Percentiles rank a stretch among this genome's conserved stretches.
These are phyloP conservation scores for Vickermania ingenoplastis DNA, from an alignment of 208 protist species.

Conservation along the genomic window DNA sequence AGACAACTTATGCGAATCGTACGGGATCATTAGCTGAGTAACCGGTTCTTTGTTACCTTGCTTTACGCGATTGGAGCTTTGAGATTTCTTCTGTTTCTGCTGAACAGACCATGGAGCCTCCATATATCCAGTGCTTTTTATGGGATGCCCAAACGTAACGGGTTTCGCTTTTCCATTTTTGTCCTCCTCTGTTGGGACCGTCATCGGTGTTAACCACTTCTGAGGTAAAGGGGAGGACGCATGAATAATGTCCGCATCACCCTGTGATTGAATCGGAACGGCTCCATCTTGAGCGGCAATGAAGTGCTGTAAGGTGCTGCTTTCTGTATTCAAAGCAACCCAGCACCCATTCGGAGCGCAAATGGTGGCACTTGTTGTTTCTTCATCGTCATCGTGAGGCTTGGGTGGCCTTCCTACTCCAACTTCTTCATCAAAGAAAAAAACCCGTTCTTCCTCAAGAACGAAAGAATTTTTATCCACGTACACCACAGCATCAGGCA, in stretches of 20 bases:
- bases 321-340: conserved; percentile 10
- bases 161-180: conserved; percentile 7
- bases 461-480: conserved; percentile 17
- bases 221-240: conserved; percentile 34
- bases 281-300: background rate
- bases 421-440: conserved; percentile 11
- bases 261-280: background rate
- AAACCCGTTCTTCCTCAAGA: conserved; percentile 7
- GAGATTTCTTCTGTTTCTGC: conserved; percentile 1
- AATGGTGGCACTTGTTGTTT: conserved; percentile 4
- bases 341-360: conserved; percentile 17
- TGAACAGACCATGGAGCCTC: conserved; percentile 29
- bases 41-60: conserved; percentile 3
- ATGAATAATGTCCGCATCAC: conserved; percentile 51
- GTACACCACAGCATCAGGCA: conserved; percentile 21
- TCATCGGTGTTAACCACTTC: conserved; percentile 21
- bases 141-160: conserved; percentile 31
- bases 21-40: conserved; percentile 2
- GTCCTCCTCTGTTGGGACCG: conserved; percentile 8
- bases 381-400: background rate
- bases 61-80: conserved; percentile 1
- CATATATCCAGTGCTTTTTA: conserved; percentile 33
- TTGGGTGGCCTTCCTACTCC: conserved; percentile 1
- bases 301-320: conserved; percentile 9
- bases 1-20: conserved; percentile 16